Conservation (phyloP, 1,139 yeast genomes). For the Candida anutae region DNA sequence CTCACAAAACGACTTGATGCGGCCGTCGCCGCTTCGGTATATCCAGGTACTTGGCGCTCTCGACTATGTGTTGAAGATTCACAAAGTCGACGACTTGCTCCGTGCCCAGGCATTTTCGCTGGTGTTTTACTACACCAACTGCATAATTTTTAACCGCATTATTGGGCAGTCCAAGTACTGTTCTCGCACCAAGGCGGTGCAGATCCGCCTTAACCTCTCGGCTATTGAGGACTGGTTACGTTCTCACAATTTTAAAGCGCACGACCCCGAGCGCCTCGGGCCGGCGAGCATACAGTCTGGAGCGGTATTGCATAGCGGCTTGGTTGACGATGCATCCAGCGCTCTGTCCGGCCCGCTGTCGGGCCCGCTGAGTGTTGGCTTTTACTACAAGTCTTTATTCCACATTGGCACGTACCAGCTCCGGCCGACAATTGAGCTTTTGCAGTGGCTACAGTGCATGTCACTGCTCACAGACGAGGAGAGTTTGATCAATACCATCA, state of each 20-base stretch:
- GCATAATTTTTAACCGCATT: slow-evolving; percentile 66
- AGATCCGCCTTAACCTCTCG: slow-evolving; percentile 77
- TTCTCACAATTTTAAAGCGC: slow-evolving; percentile 57
- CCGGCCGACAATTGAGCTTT: slow-evolving; percentile 66
- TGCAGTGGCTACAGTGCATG: slow-evolving; percentile 89
- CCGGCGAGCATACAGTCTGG: slow-evolving; percentile 6
- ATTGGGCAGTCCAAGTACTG: slow-evolving; percentile 59
- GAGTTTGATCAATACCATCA: slow-evolving; percentile 49
- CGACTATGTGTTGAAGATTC: slow-evolving; percentile 75
- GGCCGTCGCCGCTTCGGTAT: slow-evolving; percentile 82
- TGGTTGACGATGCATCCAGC: slow-evolving; percentile 9
- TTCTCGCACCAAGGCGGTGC: slow-evolving; percentile 81
- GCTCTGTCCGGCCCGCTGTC: slow-evolving; percentile 3
- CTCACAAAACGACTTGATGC: slow-evolving; percentile 48
- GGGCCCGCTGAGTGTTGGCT: slow-evolving; percentile 29
- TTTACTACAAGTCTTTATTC: slow-evolving; percentile 50
- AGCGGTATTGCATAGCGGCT: slow-evolving; percentile 11
- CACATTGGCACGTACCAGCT: slow-evolving; percentile 59
- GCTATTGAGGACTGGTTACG: slow-evolving; percentile 91
- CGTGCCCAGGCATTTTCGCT: slow-evolving; percentile 72
- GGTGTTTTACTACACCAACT: slow-evolving; percentile 71
- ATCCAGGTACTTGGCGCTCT: slow-evolving; percentile 86
- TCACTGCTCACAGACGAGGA: slow-evolving; percentile 52
- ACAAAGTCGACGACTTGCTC: slow-evolving; percentile 68
- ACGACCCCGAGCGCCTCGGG: slow-evolving; percentile 20